A percentile compares a stretch with the other conserved stretches of the same genome.
phyloP scores from a whole-genome alignment of 2,329 filamentous ascomycete species.

The Domatiomyces globalis region DNA sequence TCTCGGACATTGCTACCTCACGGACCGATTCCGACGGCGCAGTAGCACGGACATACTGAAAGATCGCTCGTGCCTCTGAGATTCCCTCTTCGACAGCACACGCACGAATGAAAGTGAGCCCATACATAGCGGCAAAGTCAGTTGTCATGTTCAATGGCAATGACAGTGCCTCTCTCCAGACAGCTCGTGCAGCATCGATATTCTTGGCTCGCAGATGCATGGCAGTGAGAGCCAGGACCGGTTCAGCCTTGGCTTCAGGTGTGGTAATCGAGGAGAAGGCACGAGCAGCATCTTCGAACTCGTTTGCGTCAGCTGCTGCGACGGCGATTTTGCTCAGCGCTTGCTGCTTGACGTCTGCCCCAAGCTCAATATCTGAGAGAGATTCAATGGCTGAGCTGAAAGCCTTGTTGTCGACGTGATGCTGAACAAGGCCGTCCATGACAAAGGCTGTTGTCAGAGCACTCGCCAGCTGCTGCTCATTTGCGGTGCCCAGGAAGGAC shows the following conservation, averaged over 20 bases:
- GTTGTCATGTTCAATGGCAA: constrained; percentile 31
- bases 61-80: constrained; percentile 69
- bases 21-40: constrained; percentile 31
- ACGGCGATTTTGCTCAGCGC: constrained; percentile 62
- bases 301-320: constrained; percentile 64
- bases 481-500: constrained; percentile 33
- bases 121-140: constrained; percentile 74
- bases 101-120: constrained; percentile 71
- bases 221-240: constrained; percentile 66
- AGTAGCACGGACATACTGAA: constrained; percentile 60
- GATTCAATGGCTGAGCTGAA: constrained; percentile 8
- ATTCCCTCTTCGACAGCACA: constrained; percentile 74
- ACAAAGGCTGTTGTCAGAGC: constrained; percentile 60
- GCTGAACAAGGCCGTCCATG: constrained; percentile 61
- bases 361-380: constrained; percentile 25
- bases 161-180: constrained; percentile 61
- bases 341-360: constrained; percentile 43
- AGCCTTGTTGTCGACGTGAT: constrained; percentile 45
- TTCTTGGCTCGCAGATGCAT: constrained; percentile 74
- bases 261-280: constrained; percentile 47
- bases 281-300: constrained; percentile 51
- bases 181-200: constrained; percentile 59
- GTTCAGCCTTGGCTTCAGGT: constrained; percentile 37
- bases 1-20: constrained; percentile 55
- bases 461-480: constrained; percentile 41